Base-by-base conservation (phyloP, 2,329 filamentous ascomycete genomes). In the Drechslerella dactyloides region DNA sequence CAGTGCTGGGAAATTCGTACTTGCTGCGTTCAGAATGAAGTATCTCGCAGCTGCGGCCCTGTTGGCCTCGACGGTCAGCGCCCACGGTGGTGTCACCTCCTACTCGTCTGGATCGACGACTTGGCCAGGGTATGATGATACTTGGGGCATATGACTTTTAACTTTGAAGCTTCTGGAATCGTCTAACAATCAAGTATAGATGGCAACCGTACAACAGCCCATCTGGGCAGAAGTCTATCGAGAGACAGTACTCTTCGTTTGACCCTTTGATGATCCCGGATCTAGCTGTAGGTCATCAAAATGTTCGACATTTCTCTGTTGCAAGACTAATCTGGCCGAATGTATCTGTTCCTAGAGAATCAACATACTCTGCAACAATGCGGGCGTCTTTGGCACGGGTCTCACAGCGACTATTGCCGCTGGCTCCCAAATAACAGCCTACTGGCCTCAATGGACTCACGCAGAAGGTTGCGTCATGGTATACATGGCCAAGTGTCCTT, bases 401-500 rank as follows among this genome's bases (percentile, higher is more conserved):
- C 15, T 53, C 27, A 64, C 66, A 1, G 84, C 83, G 0, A 78
- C 80, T 33, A 78, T 84, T 66, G 77, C 80, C 4, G 83, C 84
- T 3, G 84, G 84, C 37, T 75, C 78, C 17, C 81, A 79, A 50
- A 79, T 86, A 58, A 82, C 82, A 8, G 82, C 84, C 15, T 78
- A 81, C 74, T 85, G 84, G 84, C 77, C 78, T 42, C 84, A 86
- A 77, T 86, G 85, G 84, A 86, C 84, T 0, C 84, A 86, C 76
- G 78, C 81, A 62, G 84, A 86, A 75, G 85, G 84, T 0, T 85
- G 85, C 15, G 83, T 86, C 44, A 84, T 86, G 81, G 84, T 86
- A 76, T 84, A 83, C 80, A 77, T 81, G 77, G 80, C 80, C 64
- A 82, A 84, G 70, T 86, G 84, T 77, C 77, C 82, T 1, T 70